These are phyloP conservation scores for Hypoxylon crocopeplum DNA, from an alignment of 495 filamentous ascomycete species.

Conservation along the genomic window DNA sequence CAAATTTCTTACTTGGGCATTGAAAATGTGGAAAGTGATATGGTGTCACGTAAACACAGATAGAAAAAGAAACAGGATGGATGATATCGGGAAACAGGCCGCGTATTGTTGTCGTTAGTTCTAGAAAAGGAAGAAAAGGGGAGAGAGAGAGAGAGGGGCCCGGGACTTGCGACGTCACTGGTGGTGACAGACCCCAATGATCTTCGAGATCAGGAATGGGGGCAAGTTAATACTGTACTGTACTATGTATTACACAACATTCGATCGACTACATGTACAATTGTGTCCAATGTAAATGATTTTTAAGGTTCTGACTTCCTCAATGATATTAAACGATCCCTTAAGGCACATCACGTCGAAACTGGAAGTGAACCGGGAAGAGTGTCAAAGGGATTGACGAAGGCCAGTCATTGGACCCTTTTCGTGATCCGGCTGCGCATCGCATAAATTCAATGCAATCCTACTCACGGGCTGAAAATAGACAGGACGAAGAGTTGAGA, in stretches of 20 bases:
- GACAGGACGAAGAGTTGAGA: conserved; percentile 26
- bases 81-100: conserved; percentile 10
- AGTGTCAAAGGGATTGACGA: conserved; percentile 11
- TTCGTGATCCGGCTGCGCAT: conserved; percentile 13
- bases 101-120: conserved; percentile 17
- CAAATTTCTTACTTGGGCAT: conserved; percentile 16
- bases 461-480: conserved; percentile 35
- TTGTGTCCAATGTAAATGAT: background rate
- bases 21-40: conserved; percentile 1
- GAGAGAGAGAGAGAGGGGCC: background rate
- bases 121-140: conserved; percentile 9
- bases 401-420: conserved; percentile 20
- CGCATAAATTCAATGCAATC: conserved; percentile 40
- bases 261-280: background rate
- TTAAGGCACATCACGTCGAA: conserved; percentile 25
- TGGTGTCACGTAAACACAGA: conserved; percentile 21
- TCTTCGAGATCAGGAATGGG: conserved; percentile 11
- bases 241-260: background rate
- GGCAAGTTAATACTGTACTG: background rate
- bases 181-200: conserved; percentile 27
- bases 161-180: conserved; percentile 32
- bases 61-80: conserved; percentile 5
- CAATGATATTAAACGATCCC: background rate
- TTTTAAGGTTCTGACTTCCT: conserved; percentile 19
- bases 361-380: conserved; percentile 20